These are phyloP conservation scores for Coriaria nepalensis DNA, from an alignment of 306 rosid genomes.

Conservation along the genomic window DNA sequence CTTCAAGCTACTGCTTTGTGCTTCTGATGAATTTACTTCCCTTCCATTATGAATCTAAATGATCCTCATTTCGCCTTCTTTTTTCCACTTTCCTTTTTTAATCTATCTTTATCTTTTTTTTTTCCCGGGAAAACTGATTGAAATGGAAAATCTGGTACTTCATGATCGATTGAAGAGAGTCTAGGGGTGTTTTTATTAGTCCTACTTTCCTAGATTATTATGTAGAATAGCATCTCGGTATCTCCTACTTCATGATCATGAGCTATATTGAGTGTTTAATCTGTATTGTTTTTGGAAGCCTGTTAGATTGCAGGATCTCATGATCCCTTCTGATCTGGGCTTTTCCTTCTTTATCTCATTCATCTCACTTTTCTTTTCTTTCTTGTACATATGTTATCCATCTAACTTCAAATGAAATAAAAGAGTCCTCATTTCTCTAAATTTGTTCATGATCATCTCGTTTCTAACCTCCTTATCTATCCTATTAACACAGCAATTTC, in stretches of 20 bases:
- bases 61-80: conserved; percentile 2
- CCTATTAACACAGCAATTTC: too few species aligned
- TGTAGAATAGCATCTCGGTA: conserved; percentile 39
- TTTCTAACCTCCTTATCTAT: too few species aligned
- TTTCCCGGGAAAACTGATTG: conserved; percentile 18
- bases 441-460: too few species aligned
- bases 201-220: conserved; percentile 25
- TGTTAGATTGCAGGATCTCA: conserved; percentile 22
- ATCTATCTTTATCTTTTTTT: conserved; percentile 4
- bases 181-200: background rate
- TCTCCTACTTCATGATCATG: conserved; percentile 15
- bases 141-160: conserved; percentile 9
- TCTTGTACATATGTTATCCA: too few species aligned
- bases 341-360: conserved; percentile 19
- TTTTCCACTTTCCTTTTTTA: background rate
- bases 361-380: conserved; percentile 2
- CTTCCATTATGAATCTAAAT: conserved; percentile 6
- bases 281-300: conserved; percentile 25
- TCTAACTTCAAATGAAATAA: too few species aligned
- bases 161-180: conserved; percentile 12
- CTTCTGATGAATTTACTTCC: conserved; percentile 25
- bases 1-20: conserved; percentile 46
- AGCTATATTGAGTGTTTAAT: conserved; percentile 6
- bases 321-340: conserved; percentile 23
- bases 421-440: too few species aligned